Base-by-base conservation (phyloP, 345 rosid species). In the thale cress (Arabidopsis thaliana) region DNA sequence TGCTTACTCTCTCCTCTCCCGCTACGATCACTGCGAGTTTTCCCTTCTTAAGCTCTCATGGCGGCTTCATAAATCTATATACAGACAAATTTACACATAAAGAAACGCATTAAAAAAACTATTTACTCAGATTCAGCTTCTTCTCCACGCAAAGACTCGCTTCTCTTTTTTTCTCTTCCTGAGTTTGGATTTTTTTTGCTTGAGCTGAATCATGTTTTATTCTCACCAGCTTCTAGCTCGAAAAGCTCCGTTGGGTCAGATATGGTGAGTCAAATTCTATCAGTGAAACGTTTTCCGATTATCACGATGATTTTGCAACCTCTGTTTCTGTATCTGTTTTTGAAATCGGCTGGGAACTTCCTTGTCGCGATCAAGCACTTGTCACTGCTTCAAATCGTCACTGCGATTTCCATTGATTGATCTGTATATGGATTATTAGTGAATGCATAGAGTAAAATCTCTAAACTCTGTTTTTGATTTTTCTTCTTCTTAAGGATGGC, bases 161-260 rank as follows among this genome's bases (percentile, higher is more conserved):
- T 78, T 67, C 65, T 52, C 74, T 48, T 9, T n/a, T 30, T 34
- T 58, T 69, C 38, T 49, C 7, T 33, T 70, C 36, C 56, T 65
- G 76, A n/a, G 55, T 40, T 57, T 59, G 8, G 48, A 50, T 59
- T 62, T 24, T 36, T 64, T 28, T 40, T 56, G 42, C 20, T 51
- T 13, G 40, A 63, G 61, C 1, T 46, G 49, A 49, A 82, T 41
- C 59, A 94, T 94, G 98, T 94, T 94, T 80, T 94, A 86, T 85
- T 91, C 98, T 7, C 94, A 90, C 75, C 93, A 94, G 79, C 95
- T 94, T 33, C 88, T 94, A 36, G 98, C 97, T 80, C 89, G 96
- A n/a, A 94, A 94, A 81, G 95, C 93, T 52, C 91, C 97, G n/a
- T 85, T 94, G 9, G 96, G 98, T 36, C 96, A 94, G 84, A 91